Evolutionary conservation across 2,329 filamentous ascomycete genomes (phyloP), one percentile per base, ranked within the genome.

Genomic region (Thielaviopsis musarum): DNA sequence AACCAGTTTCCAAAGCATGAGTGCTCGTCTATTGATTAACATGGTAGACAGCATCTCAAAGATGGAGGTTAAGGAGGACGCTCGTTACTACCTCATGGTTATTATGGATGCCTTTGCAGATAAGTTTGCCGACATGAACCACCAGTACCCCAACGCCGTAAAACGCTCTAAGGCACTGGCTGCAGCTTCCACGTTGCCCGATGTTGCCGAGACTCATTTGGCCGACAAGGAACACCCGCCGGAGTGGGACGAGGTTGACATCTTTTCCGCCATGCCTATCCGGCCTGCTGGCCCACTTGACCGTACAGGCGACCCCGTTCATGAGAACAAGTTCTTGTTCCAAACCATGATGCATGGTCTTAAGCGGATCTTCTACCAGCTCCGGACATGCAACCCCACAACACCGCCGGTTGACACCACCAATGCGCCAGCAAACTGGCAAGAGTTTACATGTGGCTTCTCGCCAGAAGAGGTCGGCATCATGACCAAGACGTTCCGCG

Each of bases 1-100:
- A 9, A 97, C 94, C 0, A 98, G 91, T 70, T 98, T 98, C 68
- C 94, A 98, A 71, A 98, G 93, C 0, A 99, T 99, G 93, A 97
- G 93, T 66, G 94, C 93, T 0, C 98, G 97, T 70, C 76, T 99
- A 2, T 76, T 99, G 0, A 76, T 98, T 13, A 99, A 98, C 69
- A 94, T 99, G 89, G 93, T 91, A 0, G 94, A 98, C 67, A 95
- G 89, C 69, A 99, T 98, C 67, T 88, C 91, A 1, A 95, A 91
- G 70, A 80, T 98, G 65, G 85, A 87, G 21, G 88, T 95, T 69
- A 98, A 97, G 73, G 83, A 86, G 52, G 91, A 98, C 69, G 93
- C 93, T 24, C 84, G 94, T 5, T 91, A 97, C 69, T 95, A 95
- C 69, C 75, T 98, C 62, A 89, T 98, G 67, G 93, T 95, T 83